These are phyloP conservation scores for Teunomyces lycoperdinae DNA, from an alignment of 805 yeast genomes.

Conservation along the genomic window DNA sequence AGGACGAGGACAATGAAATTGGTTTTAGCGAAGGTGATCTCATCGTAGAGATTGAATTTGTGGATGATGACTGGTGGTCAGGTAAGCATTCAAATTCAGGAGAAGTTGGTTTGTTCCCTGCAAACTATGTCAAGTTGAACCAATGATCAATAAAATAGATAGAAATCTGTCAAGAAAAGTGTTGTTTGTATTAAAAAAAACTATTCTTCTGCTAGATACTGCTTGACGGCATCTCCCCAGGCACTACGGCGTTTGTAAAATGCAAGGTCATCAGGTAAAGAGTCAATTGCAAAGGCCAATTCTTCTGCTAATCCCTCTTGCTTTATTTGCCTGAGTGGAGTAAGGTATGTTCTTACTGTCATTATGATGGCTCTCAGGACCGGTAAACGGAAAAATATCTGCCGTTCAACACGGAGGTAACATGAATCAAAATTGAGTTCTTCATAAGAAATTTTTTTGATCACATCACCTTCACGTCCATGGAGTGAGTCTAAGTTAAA, in stretches of 20 bases:
- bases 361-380: conserved; percentile 32
- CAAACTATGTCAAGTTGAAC: conserved; percentile 65
- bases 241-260: conserved; percentile 33
- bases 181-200: conserved; percentile 1
- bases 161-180: neutral
- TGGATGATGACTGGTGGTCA: conserved; percentile 97
- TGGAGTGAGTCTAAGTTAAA: conserved; percentile 31
- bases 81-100: conserved; percentile 71
- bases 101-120: conserved; percentile 83
- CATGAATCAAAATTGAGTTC: conserved; percentile 37
- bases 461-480: conserved; percentile 27
- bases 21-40: conserved; percentile 79
- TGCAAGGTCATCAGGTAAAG: conserved; percentile 37
- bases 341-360: conserved; percentile 37
- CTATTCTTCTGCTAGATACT: conserved; percentile 18
- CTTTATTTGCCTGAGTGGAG: conserved; percentile 27
- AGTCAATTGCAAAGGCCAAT: conserved; percentile 31
- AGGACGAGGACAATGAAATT: conserved; percentile 89
- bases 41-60: conserved; percentile 79
- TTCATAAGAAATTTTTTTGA: conserved; percentile 17
- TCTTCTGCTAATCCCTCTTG: conserved; percentile 32
- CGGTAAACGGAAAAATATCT: conserved; percentile 35
- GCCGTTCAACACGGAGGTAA: conserved; percentile 37
- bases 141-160: conserved; percentile 6
- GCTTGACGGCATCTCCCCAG: conserved; percentile 40